Percentiles rank a stretch among this genome's conserved stretches.
Conservation (phyloP, 371 early-diverging fungal genomes). For the Nematocida sp. region DNA sequence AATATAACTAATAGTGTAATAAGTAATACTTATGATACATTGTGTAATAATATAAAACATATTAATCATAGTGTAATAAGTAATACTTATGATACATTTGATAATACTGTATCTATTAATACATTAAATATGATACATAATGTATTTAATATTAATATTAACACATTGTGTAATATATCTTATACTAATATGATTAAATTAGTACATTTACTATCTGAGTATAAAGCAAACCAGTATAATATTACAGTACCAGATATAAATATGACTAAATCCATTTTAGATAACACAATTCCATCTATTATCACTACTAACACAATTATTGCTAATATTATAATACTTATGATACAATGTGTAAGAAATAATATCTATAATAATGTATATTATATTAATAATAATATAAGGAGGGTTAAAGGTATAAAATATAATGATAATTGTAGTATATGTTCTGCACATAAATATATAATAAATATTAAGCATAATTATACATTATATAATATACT, state of each 20-base stretch:
- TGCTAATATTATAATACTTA: conserved; percentile 72
- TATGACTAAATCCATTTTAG: conserved; percentile 56
- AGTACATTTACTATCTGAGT: conserved; percentile 5
- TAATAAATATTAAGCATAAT: background rate
- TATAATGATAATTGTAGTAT: background rate
- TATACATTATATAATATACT: conserved; percentile 3
- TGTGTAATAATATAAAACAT: too few relatives aligned
- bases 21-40: too few relatives aligned
- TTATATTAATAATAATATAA: conserved; percentile 13
- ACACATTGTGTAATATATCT: too few relatives aligned
- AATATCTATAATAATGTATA: conserved; percentile 5
- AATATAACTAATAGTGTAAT: too few relatives aligned
- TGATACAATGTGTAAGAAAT: background rate
- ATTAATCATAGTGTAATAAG: too few relatives aligned
- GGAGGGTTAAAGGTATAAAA: background rate
- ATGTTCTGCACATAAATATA: background rate
- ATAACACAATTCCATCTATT: conserved; percentile 68
- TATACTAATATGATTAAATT: too few relatives aligned
- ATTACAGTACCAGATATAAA: conserved; percentile 49
- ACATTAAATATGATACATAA: too few relatives aligned
- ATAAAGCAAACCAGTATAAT: conserved; percentile 51
- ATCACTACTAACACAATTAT: conserved; percentile 69
- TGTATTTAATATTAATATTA: too few relatives aligned
- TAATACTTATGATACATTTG: too few relatives aligned
- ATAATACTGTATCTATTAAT: too few relatives aligned